A percentile compares a stretch with the other conserved stretches of the same genome.
phyloP scores from a whole-genome alignment of 2,329 filamentous ascomycete genomes.

The Chaetomiaceae sp. region DNA sequence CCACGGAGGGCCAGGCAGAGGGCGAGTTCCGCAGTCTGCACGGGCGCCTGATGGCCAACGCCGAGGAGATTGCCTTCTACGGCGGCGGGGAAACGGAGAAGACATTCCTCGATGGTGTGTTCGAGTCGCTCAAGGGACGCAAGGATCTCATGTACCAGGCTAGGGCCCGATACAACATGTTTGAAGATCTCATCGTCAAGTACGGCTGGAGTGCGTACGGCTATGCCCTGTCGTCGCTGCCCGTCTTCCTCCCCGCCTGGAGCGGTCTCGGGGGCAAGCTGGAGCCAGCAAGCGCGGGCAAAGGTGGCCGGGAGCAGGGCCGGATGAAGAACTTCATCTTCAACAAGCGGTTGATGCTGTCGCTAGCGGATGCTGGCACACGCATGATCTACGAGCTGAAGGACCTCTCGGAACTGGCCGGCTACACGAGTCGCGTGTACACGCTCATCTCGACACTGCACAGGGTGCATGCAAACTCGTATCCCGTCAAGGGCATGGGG shows the following conservation, averaged over 20 bases:
- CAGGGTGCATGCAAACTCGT: slow-evolving; percentile 84
- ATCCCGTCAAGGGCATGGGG: slow-evolving; percentile 62
- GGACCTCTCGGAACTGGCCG: slow-evolving; percentile 89
- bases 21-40: slow-evolving; percentile 92
- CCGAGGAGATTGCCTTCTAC: slow-evolving; percentile 96
- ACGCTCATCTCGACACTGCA: slow-evolving; percentile 92
- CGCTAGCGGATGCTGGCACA: slow-evolving; percentile 88
- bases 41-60: slow-evolving; percentile 88
- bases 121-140: slow-evolving; percentile 87
- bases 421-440: slow-evolving; percentile 93
- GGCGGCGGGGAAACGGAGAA: slow-evolving; percentile 94
- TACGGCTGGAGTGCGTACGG: slow-evolving; percentile 99
- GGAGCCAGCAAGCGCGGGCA: slow-evolving; percentile 52
- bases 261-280: slow-evolving; percentile 71
- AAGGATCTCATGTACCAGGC: slow-evolving; percentile 98
- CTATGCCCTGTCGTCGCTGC: slow-evolving; percentile 86
- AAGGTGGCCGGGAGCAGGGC: slow-evolving; percentile 62
- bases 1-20: slow-evolving; percentile 89
- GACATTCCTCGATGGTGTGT: slow-evolving; percentile 83
- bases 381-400: slow-evolving; percentile 99
- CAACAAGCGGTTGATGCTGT: slow-evolving; percentile 97
- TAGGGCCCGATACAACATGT: slow-evolving; percentile 97
- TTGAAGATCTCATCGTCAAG: slow-evolving; percentile 96
- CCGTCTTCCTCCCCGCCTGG: slow-evolving; percentile 91
- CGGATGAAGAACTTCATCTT: slow-evolving; percentile 99